phyloP scores from a whole-genome alignment of 75 land plant genomes.

The Ceratopteris richardii region DNA sequence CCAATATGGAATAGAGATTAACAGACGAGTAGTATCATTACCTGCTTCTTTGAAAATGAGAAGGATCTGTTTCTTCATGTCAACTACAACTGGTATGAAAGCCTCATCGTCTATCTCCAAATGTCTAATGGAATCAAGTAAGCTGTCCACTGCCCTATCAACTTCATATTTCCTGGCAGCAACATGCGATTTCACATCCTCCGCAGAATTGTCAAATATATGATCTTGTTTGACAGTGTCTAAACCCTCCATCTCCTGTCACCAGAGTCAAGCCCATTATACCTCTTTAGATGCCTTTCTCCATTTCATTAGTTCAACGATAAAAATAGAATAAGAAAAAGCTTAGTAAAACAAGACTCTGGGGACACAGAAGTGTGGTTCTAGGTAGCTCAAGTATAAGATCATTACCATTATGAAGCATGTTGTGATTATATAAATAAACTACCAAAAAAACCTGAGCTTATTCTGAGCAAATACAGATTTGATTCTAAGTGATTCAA shows the following conservation, averaged over 20 bases:
- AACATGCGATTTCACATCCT: neutral
- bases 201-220: neutral
- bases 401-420: too few species aligned
- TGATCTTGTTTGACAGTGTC: constrained; percentile 4
- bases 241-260: constrained; percentile 2
- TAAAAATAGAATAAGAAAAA: too few species aligned
- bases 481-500: too few species aligned
- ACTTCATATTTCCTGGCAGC: constrained; percentile 1
- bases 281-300: too few species aligned
- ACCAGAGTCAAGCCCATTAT: too few species aligned
- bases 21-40: neutral
- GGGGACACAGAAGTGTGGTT: too few species aligned
- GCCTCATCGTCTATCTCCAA: constrained; percentile 3
- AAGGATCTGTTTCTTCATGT: constrained; percentile 4
- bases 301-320: too few species aligned
- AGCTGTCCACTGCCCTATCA: neutral
- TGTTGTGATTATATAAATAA: too few species aligned
- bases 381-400: too few species aligned
- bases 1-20: neutral
- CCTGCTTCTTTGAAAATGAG: constrained; percentile 4
- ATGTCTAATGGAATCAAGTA: constrained; percentile 2
- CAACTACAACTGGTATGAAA: constrained; percentile 1
- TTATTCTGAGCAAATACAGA: too few species aligned
- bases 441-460: too few species aligned
- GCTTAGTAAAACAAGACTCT: too few species aligned